These are phyloP conservation scores for Suillus subaureus DNA, from an alignment of 768 basidiomycete genomes.

Conservation along the genomic window DNA sequence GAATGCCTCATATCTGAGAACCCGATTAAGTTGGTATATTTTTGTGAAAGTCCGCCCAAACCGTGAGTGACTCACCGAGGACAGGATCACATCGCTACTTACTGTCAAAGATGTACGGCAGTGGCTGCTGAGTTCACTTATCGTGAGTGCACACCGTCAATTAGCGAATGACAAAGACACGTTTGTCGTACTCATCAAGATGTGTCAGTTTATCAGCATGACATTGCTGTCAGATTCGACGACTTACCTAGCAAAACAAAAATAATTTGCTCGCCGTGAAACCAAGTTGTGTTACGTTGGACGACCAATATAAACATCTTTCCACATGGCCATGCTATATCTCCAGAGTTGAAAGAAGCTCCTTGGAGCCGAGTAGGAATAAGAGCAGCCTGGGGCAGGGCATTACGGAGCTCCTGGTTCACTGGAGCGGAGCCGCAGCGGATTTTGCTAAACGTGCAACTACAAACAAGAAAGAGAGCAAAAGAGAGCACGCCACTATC, in stretches of 20 bases:
- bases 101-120: not conserved
- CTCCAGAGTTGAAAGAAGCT: not conserved
- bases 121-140: not conserved
- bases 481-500: not conserved
- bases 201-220: not conserved
- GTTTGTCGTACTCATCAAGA: not conserved
- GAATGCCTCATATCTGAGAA: not conserved
- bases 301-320: not conserved
- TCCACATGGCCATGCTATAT: not conserved
- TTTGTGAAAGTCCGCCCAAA: not conserved
- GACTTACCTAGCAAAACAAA: not conserved
- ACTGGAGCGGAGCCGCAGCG: conserved; percentile 1
- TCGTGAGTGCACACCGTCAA: not conserved
- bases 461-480: not conserved
- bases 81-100: not conserved
- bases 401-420: not conserved
- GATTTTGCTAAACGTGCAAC: not conserved
- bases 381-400: not conserved
- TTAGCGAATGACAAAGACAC: not conserved
- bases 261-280: too few species aligned
- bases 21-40: not conserved
- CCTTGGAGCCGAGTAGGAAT: not conserved
- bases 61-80: too few species aligned
- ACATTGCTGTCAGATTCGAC: not conserved
- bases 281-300: not conserved